These are phyloP conservation scores for Xylariaceae sp. DNA, from an alignment of 2,329 filamentous ascomycete genomes.

Conservation along the genomic window DNA sequence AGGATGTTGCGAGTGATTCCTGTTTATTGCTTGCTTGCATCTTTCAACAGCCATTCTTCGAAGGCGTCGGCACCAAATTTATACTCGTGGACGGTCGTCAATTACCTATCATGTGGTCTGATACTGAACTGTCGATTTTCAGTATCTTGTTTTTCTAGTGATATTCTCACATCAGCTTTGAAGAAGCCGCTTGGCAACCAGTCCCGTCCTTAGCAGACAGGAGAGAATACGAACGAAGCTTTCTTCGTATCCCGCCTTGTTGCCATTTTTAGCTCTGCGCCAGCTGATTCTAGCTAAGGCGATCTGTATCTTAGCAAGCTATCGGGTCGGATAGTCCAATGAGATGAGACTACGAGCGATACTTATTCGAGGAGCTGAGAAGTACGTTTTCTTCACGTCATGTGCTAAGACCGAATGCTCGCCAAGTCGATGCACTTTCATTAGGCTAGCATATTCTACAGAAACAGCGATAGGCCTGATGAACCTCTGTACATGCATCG, in stretches of 20 bases:
- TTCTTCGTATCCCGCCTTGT: background rate
- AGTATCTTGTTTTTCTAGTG: background rate
- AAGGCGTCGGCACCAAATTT: background rate
- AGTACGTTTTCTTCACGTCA: background rate
- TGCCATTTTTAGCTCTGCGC: background rate
- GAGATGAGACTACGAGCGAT: background rate
- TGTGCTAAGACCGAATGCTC: background rate
- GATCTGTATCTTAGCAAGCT: background rate
- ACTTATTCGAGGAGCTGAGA: background rate
- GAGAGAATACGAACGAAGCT: background rate
- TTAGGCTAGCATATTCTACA: background rate
- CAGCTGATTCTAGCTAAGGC: background rate
- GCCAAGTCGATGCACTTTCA: background rate
- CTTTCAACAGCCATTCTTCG: background rate
- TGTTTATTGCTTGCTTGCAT: background rate
- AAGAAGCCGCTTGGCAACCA: background rate
- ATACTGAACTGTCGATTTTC: background rate
- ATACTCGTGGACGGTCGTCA: background rate
- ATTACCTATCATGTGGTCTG: background rate
- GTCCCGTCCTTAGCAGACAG: background rate
- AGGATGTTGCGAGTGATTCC: background rate
- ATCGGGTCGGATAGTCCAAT: background rate
- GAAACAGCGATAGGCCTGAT: background rate
- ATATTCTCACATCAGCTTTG: background rate
- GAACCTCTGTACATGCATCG: background rate